These are phyloP conservation scores for Inga leiocalycina DNA, from an alignment of 306 rosid genomes.

Conservation along the genomic window DNA sequence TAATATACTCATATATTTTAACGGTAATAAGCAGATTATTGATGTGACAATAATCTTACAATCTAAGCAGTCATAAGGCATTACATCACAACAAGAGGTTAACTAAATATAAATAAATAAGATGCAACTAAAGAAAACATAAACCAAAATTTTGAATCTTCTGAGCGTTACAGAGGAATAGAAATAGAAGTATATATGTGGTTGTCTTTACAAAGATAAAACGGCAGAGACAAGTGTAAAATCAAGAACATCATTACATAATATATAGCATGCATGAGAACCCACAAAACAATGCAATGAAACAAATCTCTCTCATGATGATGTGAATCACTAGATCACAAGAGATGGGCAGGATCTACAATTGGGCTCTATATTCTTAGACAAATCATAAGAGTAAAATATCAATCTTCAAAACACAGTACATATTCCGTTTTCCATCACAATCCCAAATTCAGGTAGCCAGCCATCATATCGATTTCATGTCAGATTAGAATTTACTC, in stretches of 20 bases:
- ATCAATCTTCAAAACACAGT: background rate
- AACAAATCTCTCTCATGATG: background rate
- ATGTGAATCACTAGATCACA: background rate
- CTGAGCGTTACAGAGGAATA: background rate
- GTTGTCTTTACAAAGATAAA: background rate
- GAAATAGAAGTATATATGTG: background rate
- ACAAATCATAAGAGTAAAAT: background rate
- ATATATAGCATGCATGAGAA: background rate
- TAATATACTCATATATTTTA: background rate
- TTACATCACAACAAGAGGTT: background rate
- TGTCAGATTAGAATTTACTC: background rate
- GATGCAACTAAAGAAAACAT: background rate
- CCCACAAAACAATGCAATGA: background rate
- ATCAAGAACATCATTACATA: background rate
- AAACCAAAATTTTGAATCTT: background rate
- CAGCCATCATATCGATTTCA: background rate
- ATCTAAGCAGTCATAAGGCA: background rate
- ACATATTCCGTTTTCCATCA: background rate
- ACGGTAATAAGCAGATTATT: background rate
- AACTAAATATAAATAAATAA: background rate
- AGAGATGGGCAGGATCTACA: background rate
- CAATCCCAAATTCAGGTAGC: constrained; percentile 4
- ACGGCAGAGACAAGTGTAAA: background rate
- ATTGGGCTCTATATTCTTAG: background rate
- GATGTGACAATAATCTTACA: constrained; percentile 4